Base-by-base conservation (phyloP, 2,329 filamentous ascomycete genomes). In the Stagonosporopsis tanaceti region DNA sequence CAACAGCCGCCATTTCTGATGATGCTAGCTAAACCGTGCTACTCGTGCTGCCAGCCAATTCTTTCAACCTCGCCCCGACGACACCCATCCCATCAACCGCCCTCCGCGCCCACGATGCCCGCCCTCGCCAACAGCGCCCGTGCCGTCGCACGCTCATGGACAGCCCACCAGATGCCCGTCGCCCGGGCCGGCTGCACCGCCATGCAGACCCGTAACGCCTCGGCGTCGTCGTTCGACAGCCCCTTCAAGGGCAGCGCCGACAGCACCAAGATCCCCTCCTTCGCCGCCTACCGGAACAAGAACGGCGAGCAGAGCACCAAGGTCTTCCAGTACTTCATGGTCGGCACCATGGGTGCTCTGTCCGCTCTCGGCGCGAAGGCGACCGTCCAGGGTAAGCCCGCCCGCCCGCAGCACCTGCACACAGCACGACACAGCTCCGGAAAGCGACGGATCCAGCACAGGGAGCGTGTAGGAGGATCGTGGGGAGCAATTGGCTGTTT, bases 291-390 rank as follows among this genome's bases (percentile, higher is more conserved):
- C 84, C 84, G 88, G 81, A 89, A 86, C 80, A 88, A 87, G 77
- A 81, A 82, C 66, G 81, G 81, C 69, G 84, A 89, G 78, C 85
- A 82, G 68, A 84, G 84, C 74, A 97, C 96, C 82, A 90, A 93
- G 84, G 83, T 96, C 69, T 95, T 97, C 80, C 88, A 89, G 74
- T 99, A 99, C 87, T 98, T 99, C 82, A 97, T 98, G 92, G 95
- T 97, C 67, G 95, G 95, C 73, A 89, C 92, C 54, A 90, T 99
- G 85, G 95, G 95, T 77, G 90, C 95, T 74, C 85, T 98, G 77
- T 88, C 90, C 65, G 94, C 94, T 57, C 90, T 95, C 68, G 94
- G 94, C 76, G 95, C 94, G 77, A 99, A 99, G 89, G 92, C 91
- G 72, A 98, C 95, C 66, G 92, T 99, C 69, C 92, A 97, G 86